Base-by-base conservation (phyloP, 2,329 filamentous ascomycete species). In the Myrmaecium sp. region DNA sequence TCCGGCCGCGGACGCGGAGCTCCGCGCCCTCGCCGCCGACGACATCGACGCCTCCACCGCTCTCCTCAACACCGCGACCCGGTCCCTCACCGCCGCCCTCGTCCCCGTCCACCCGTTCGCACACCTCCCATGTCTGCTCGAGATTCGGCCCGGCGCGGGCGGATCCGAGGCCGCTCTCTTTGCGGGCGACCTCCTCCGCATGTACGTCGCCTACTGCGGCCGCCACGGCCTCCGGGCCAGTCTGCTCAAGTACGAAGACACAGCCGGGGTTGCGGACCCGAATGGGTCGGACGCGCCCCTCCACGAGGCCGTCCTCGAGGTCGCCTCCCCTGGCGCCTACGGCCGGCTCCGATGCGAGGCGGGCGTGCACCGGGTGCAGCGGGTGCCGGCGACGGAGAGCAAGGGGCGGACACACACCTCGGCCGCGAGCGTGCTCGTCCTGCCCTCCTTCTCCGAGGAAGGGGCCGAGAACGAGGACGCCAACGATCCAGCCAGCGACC, bases 381-480 rank as follows among this genome's bases (percentile, higher is more conserved):
- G 89, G 14, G 75, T 98, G 3, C 89, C 89, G 2, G 74, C 74
- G 7, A 98, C 89, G 1, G 89, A 98, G 50, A 79, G 64, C 37
- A 86, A 82, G 46, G 89, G 89, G 2, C 73, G 89, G 15, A 89
- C 82, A 10, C 89, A 98, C 51, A 98, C 89, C 7, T 89, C 79
- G 44, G 84, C 84, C 8, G 86, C 83, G 3, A 82, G 79, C 5
- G 80, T 98, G 1, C 78, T 93, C 65, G 83, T 98, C 2, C 62
- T 98, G 16, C 89, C 89, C 0, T 82, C 74, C 25, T 75, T 95
- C 30, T 72, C 79, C 0, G 55, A 58, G 26, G 61, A 63, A 13
- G 47, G 61, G 10, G 59, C 52, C 20, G 62, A 67, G 16, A 51
- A 62, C 24, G 18, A 23, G 11, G 71, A 82, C 46, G 66, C 78